A percentile compares a stretch with the other conserved stretches of the same genome.
Evolutionary conservation across 1,284 basidiomycete species (phyloP).

Genomic region (Xerocomus minutiporus): DNA sequence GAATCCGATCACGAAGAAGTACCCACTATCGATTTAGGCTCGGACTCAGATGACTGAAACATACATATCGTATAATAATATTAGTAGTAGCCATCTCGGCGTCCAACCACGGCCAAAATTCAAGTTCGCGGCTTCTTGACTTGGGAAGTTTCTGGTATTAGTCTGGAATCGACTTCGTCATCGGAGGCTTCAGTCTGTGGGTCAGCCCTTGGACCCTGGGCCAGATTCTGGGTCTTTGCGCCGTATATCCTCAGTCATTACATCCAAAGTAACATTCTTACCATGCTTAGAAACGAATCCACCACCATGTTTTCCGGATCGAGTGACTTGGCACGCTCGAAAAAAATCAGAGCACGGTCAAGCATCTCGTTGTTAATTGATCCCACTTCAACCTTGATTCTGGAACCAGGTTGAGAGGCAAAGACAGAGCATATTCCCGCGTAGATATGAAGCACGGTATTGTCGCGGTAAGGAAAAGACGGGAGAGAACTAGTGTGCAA

Average conservation of each 20-base stretch:
- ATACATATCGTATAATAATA: background rate
- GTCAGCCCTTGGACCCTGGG: constrained; percentile 10
- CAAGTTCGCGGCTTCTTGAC: constrained; percentile 20
- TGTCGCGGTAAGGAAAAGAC: constrained; percentile 80
- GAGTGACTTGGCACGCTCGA: constrained; percentile 56
- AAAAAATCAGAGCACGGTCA: constrained; percentile 57
- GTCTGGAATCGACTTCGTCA: constrained; percentile 36
- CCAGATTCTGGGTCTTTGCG: constrained; percentile 21
- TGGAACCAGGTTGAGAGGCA: constrained; percentile 40
- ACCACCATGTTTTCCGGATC: constrained; percentile 58
- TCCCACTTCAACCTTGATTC: constrained; percentile 4
- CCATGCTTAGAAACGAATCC: constrained; percentile 50
- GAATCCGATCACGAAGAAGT: constrained; percentile 50
- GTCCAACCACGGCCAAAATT: background rate
- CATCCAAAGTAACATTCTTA: constrained; percentile 6
- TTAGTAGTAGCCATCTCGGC: background rate
- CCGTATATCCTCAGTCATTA: background rate
- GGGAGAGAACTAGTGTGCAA: constrained; percentile 63
- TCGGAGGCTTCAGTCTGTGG: constrained; percentile 38
- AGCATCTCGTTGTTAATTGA: constrained; percentile 34
- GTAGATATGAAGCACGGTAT: constrained; percentile 73
- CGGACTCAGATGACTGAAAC: constrained; percentile 41
- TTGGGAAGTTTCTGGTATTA: constrained; percentile 13
- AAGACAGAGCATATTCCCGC: constrained; percentile 73
- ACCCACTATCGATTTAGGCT: constrained; percentile 49